These are phyloP conservation scores for Globisporangium emineosum DNA, from an alignment of 352 stramenopile species.

Conservation along the genomic window DNA sequence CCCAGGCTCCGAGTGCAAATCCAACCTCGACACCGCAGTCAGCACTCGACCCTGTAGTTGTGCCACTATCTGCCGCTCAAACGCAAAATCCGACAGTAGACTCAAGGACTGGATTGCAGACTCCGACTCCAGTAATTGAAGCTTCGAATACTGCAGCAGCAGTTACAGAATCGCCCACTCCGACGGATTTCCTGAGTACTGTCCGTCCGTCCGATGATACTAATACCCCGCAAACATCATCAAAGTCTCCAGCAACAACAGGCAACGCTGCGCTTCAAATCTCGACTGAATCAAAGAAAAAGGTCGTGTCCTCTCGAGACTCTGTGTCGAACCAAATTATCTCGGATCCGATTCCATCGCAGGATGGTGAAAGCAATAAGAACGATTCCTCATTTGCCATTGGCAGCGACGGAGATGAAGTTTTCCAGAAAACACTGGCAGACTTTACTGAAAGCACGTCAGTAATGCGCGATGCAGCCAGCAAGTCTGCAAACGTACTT, in stretches of 20 bases:
- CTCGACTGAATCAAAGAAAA: slow-evolving; percentile 12
- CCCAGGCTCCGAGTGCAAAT: slow-evolving; percentile 1
- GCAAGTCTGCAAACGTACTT: slow-evolving; percentile 47
- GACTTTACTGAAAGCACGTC: slow-evolving; percentile 18
- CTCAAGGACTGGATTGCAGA: neutral
- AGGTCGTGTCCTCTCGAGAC: slow-evolving; percentile 2
- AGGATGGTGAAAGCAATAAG: neutral
- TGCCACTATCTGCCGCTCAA: neutral
- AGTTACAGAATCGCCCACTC: neutral
- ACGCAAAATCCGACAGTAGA: slow-evolving; percentile 1
- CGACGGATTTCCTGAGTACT: slow-evolving; percentile 12
- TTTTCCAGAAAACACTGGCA: slow-evolving; percentile 7
- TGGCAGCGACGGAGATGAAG: neutral
- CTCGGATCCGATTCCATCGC: neutral
- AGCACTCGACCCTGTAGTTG: neutral
- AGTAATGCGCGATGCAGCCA: slow-evolving; percentile 29
- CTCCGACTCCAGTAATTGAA: neutral
- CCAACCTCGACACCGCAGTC: neutral
- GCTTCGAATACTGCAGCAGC: neutral
- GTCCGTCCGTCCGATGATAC: neutral
- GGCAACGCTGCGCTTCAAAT: slow-evolving; percentile 1
- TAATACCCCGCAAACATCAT: neutral
- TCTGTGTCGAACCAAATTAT: neutral
- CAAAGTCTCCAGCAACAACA: slow-evolving; percentile 3
- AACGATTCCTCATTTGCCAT: neutral